Evolutionary conservation across 345 rosid genomes (phyloP).

Genomic region (Conringia planisiliqua): DNA sequence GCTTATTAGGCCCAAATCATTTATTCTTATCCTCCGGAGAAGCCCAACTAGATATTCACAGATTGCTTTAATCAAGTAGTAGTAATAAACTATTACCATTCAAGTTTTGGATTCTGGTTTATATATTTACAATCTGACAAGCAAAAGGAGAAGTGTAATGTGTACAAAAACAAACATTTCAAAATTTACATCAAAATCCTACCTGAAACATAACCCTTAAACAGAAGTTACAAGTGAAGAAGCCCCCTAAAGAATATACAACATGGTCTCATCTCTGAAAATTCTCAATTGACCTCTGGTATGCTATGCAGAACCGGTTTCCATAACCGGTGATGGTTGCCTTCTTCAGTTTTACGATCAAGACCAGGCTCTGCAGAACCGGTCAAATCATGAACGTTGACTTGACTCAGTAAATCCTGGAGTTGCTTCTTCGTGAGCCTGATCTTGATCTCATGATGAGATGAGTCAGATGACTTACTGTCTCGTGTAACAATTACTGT

Average conservation of each 20-base stretch:
- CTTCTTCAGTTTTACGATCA: neutral
- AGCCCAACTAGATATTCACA: neutral
- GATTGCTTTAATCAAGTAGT: neutral
- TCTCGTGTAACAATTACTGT: neutral
- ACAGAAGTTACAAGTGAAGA: neutral
- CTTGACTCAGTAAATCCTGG: slow-evolving; percentile 41
- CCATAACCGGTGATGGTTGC: slow-evolving; percentile 44
- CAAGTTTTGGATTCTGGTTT: neutral
- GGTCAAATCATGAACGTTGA: slow-evolving; percentile 44
- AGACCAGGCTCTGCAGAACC: slow-evolving; percentile 15
- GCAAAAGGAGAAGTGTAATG: neutral
- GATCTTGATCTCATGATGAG: slow-evolving; percentile 58
- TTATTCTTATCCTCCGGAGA: neutral
- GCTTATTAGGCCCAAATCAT: neutral
- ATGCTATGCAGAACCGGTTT: slow-evolving; percentile 65
- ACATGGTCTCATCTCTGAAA: neutral
- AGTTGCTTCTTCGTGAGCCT: slow-evolving; percentile 69
- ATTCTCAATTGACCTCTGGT: slow-evolving; percentile 55
- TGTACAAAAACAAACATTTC: neutral
- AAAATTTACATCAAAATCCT: neutral
- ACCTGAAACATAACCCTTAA: neutral
- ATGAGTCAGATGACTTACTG: slow-evolving; percentile 3
- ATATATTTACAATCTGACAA: slow-evolving; percentile 3
- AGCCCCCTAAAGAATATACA: slow-evolving; percentile 14
- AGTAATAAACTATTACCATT: neutral